A percentile compares a stretch with the other conserved stretches of the same genome.
These are phyloP conservation scores for Pinus tabuliformis DNA, from an alignment of 75 land plant genomes.

Conservation along the genomic window DNA sequence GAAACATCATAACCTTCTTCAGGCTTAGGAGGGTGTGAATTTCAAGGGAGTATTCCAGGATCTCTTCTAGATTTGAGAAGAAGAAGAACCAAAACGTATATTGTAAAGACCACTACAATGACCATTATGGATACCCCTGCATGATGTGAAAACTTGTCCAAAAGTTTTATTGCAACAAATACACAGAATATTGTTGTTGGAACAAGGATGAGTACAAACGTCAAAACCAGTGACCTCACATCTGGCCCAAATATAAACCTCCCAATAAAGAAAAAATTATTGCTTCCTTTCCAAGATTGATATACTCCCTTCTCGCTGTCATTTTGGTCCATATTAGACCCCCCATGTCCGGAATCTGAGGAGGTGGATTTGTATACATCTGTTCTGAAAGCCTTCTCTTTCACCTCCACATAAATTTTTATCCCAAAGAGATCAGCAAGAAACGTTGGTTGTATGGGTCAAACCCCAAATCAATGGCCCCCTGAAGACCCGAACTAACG, in stretches of 20 bases:
- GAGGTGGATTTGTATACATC: too few species aligned
- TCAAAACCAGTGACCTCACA: conserved; percentile 58
- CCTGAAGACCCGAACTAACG: too few species aligned
- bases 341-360: too few species aligned
- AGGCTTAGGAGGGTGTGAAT: conserved; percentile 69
- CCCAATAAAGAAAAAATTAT: conserved; percentile 55
- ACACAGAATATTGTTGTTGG: conserved; percentile 57
- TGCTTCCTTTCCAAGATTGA: conserved; percentile 48
- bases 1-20: conserved; percentile 46
- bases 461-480: too few species aligned
- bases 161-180: conserved; percentile 53
- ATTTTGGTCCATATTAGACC: too few species aligned
- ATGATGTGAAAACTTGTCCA: conserved; percentile 33
- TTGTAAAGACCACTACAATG: too few species aligned
- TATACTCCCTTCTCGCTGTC: conserved; percentile 9
- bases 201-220: conserved; percentile 54
- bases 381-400: too few species aligned
- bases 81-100: conserved; percentile 24
- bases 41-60: conserved; percentile 85
- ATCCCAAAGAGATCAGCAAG: too few species aligned
- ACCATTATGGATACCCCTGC: conserved; percentile 36
- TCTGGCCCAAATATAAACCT: conserved; percentile 76
- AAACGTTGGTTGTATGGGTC: too few species aligned
- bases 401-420: too few species aligned
- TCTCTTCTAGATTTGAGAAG: conserved; percentile 71